Conservation (phyloP, 805 yeast species). For the Starmerella apicola region DNA sequence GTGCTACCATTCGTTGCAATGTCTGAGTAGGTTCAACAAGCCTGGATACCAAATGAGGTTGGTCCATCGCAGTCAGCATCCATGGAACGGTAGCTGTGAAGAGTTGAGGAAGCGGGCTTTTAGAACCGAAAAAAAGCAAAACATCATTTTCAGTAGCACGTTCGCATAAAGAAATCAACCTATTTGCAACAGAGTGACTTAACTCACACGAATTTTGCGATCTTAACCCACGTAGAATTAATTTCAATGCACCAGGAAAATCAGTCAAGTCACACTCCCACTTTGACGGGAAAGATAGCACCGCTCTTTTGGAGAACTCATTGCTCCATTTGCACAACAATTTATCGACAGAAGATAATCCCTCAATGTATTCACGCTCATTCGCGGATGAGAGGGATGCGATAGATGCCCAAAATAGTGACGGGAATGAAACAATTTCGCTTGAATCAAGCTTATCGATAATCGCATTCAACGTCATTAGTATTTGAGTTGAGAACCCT, state of each 20-base stretch:
- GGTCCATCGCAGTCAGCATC: slow-evolving; percentile 67
- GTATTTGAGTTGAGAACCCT: slow-evolving; percentile 91
- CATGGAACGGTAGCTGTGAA: slow-evolving; percentile 72
- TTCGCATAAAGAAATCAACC: slow-evolving; percentile 36
- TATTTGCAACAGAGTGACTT: slow-evolving; percentile 59
- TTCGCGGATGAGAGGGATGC: slow-evolving; percentile 84
- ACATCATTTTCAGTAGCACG: slow-evolving; percentile 41
- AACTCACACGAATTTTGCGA: slow-evolving; percentile 72
- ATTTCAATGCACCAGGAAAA: slow-evolving; percentile 75
- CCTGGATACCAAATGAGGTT: slow-evolving; percentile 40
- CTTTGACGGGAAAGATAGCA: slow-evolving; percentile 79
- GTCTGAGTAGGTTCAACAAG: slow-evolving; percentile 37
- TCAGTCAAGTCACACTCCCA: slow-evolving; percentile 65
- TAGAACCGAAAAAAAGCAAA: slow-evolving; percentile 55
- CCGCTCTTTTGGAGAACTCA: slow-evolving; percentile 69
- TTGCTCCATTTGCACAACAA: slow-evolving; percentile 77
- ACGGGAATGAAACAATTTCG: slow-evolving; percentile 76
- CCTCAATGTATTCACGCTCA: slow-evolving; percentile 86
- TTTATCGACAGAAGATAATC: slow-evolving; percentile 66
- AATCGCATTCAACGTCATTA: slow-evolving; percentile 89
- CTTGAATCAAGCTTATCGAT: slow-evolving; percentile 74
- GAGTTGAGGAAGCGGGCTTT: slow-evolving; percentile 57
- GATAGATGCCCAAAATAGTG: slow-evolving; percentile 86
- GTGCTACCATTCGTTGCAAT: slow-evolving; percentile 33
- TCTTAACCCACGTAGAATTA: slow-evolving; percentile 69